Percentiles rank a stretch among this genome's conserved stretches.
Conservation (phyloP, 805 yeast genomes). For the Saturnispora saitoi region DNA sequence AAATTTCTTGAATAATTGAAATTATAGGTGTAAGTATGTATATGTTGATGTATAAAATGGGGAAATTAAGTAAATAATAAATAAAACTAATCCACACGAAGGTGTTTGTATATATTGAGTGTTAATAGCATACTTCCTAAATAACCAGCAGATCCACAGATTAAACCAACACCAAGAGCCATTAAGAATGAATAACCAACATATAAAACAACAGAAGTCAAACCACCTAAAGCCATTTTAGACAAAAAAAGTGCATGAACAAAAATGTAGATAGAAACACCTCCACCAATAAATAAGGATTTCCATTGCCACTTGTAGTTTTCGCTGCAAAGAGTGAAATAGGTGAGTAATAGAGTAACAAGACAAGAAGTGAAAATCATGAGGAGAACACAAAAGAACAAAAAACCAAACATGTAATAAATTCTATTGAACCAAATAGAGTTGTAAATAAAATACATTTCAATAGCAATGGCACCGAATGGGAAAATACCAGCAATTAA, state of each 20-base stretch:
- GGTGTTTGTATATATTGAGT: slow-evolving; percentile 69
- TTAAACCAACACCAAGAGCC: slow-evolving; percentile 60
- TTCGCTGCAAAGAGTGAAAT: slow-evolving; percentile 80
- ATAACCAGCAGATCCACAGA: slow-evolving; percentile 87
- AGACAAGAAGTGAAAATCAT: slow-evolving; percentile 75
- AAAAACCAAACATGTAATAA: slow-evolving; percentile 95
- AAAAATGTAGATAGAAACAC: slow-evolving; percentile 78
- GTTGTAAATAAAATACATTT: slow-evolving; percentile 83
- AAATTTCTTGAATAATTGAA: background rate
- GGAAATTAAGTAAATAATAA: background rate
- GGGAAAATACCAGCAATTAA: slow-evolving; percentile 86
- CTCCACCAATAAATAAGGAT: slow-evolving; percentile 77
- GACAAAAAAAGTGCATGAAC: slow-evolving; percentile 73
- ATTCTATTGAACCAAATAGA: slow-evolving; percentile 91
- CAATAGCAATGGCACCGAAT: slow-evolving; percentile 90
- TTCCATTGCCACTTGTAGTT: slow-evolving; percentile 99
- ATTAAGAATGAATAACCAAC: slow-evolving; percentile 74
- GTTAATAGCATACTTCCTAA: slow-evolving; percentile 65
- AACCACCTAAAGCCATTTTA: slow-evolving; percentile 60
- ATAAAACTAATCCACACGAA: slow-evolving; percentile 62
- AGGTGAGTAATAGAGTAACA: slow-evolving; percentile 71
- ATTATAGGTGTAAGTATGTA: background rate
- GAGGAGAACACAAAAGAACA: slow-evolving; percentile 78
- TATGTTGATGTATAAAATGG: background rate
- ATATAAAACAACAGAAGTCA: slow-evolving; percentile 69